A percentile compares a stretch with the other conserved stretches of the same genome.
These are phyloP conservation scores for Aspergillus flavus DNA, from an alignment of 2,329 filamentous ascomycete species.

Conservation along the genomic window DNA sequence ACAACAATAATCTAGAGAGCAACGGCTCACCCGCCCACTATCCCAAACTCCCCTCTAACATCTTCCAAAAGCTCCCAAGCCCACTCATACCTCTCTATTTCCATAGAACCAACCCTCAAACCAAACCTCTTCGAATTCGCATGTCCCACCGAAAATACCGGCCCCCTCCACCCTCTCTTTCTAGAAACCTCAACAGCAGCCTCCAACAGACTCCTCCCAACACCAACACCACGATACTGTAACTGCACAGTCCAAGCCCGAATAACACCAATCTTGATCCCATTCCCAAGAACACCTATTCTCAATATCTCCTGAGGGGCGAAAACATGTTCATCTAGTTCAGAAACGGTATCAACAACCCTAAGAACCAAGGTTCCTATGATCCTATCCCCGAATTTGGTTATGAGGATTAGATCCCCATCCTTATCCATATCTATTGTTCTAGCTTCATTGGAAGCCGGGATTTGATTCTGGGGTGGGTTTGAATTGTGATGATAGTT, in stretches of 20 bases:
- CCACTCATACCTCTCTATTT: neutral
- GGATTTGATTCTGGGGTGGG: accelerated
- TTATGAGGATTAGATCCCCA: conserved; percentile 64
- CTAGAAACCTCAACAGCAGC: conserved; percentile 70
- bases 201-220: conserved; percentile 72
- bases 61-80: neutral
- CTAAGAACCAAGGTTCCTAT: conserved; percentile 70
- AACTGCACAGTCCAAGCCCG: conserved; percentile 79
- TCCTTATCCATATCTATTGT: conserved; percentile 34
- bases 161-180: conserved; percentile 68
- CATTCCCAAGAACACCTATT: no score
- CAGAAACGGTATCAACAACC: conserved; percentile 1
- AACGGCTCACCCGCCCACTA: no score
- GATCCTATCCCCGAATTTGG: conserved; percentile 61
- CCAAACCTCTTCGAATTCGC: neutral
- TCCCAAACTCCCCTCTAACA: neutral
- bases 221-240: conserved; percentile 69
- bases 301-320: neutral
- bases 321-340: neutral
- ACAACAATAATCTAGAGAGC: no score
- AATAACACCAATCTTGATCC: conserved; percentile 52
- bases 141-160: conserved; percentile 70
- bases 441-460: accelerated
- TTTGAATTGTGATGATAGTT: neutral
- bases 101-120: neutral